Conservation (phyloP, 2,329 filamentous ascomycete species). For the Pseudopithomyces chartarum region DNA sequence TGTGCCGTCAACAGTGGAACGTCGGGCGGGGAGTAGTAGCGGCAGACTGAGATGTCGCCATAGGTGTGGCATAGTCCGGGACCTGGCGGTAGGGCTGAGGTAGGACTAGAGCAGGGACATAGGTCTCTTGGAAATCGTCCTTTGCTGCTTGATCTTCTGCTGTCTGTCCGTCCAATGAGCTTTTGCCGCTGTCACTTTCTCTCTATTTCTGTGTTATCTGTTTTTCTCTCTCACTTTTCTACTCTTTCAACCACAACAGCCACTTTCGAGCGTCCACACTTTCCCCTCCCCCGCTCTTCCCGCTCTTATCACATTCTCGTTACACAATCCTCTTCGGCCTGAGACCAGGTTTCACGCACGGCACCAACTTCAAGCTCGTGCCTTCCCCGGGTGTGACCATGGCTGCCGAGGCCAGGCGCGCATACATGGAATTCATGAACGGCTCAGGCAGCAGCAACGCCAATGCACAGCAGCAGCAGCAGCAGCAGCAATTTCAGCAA, state of each 20-base stretch:
- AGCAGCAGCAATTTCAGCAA: constrained; percentile 15
- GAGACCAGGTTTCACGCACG: neutral
- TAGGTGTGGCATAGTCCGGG: neutral
- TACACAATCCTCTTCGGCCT: constrained; percentile 14
- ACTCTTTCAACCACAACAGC: constrained; percentile 7
- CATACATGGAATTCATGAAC: constrained; percentile 39
- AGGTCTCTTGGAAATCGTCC: constrained; percentile 7
- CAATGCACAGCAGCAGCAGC: constrained; percentile 12
- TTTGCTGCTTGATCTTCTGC: constrained; percentile 16
- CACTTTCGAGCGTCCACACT: neutral
- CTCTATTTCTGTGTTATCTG: constrained; percentile 1
- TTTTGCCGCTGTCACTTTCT: neutral
- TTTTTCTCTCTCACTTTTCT: neutral
- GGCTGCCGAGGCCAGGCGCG: constrained; percentile 36
- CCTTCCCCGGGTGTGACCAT: constrained; percentile 21
- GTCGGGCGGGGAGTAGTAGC: neutral
- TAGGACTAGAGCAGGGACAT: neutral
- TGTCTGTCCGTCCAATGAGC: neutral
- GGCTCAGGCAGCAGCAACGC: constrained; percentile 18
- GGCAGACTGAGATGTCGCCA: neutral
- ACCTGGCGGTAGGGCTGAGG: neutral
- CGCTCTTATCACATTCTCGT: constrained; percentile 4
- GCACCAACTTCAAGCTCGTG: constrained; percentile 12
- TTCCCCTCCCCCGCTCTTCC: constrained; percentile 2
- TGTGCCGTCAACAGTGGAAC: neutral